Conservation (phyloP, 345 rosid species). For the rapeseed (Brassica napus) region DNA sequence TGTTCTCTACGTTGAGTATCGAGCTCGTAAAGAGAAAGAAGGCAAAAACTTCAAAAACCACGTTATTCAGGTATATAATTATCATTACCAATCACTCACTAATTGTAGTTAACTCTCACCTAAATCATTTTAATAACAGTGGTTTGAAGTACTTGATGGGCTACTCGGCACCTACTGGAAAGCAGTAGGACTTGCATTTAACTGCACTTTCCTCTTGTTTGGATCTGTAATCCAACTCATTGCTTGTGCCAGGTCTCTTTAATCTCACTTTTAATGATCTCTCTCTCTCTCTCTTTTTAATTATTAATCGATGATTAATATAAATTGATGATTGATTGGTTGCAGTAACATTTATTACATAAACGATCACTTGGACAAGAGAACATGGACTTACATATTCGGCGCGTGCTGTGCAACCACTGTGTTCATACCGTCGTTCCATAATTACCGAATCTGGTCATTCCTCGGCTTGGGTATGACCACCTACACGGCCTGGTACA, state of each 20-base stretch:
- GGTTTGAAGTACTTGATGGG: constrained; percentile 99
- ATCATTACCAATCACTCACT: neutral
- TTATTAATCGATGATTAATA: constrained; percentile 1
- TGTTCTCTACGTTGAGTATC: constrained; percentile 88
- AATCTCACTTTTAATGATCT: neutral
- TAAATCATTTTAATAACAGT: constrained; percentile 48
- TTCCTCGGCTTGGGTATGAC: constrained; percentile 98
- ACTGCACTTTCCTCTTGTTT: constrained; percentile 94
- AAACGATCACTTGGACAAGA: constrained; percentile 90
- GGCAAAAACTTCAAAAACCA: constrained; percentile 93
- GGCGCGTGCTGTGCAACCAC: constrained; percentile 99
- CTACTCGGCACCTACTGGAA: constrained; percentile 95
- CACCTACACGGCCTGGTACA: constrained; percentile 99
- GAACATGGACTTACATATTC: constrained; percentile 98
- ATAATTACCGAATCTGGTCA: constrained; percentile 98
- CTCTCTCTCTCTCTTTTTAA: neutral
- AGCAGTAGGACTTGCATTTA: constrained; percentile 91
- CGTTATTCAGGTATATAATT: constrained; percentile 67
- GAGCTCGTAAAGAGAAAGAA: constrained; percentile 93
- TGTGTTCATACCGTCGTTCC: constrained; percentile 95
- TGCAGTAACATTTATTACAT: constrained; percentile 95
- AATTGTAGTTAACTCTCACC: constrained; percentile 2
- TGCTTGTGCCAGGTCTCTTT: constrained; percentile 84
- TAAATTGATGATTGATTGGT: neutral
- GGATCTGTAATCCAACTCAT: constrained; percentile 99